Conservation (phyloP, 345 rosid species). For the Combretum micranthum region DNA sequence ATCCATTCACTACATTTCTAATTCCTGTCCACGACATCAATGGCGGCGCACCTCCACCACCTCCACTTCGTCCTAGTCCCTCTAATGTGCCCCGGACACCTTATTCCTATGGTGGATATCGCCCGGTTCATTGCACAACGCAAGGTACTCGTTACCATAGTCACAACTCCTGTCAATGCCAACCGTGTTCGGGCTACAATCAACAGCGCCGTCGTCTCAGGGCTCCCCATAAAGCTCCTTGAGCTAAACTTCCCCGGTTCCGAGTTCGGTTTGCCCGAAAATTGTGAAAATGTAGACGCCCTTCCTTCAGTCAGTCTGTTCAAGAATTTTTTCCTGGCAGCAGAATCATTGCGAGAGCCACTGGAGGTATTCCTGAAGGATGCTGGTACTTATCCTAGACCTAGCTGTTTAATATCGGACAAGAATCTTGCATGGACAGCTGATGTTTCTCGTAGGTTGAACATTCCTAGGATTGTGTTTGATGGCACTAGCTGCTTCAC, state of each 20-base stretch:
- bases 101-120: constrained; percentile 16
- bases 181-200: constrained; percentile 1
- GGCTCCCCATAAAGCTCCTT: constrained; percentile 7
- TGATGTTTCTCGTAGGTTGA: constrained; percentile 17
- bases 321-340: constrained; percentile 12
- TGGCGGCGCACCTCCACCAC: not conserved
- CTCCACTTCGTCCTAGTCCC: constrained; percentile 14
- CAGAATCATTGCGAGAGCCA: constrained; percentile 11
- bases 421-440: constrained; percentile 34
- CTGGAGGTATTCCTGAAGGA: constrained; percentile 26
- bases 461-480: constrained; percentile 33
- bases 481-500: constrained; percentile 38
- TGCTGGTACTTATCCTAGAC: constrained; percentile 20
- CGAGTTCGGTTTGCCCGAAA: constrained; percentile 15
- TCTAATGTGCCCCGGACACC: constrained; percentile 19
- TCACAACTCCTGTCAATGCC: constrained; percentile 16
- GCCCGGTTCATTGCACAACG: constrained; percentile 13
- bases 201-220: constrained; percentile 6
- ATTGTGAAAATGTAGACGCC: constrained; percentile 11
- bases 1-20: too few species aligned
- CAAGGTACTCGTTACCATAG: constrained; percentile 13
- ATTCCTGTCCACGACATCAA: too few species aligned
- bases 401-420: constrained; percentile 46
- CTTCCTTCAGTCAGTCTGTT: constrained; percentile 6
- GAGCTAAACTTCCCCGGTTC: constrained; percentile 7